A percentile compares a stretch with the other conserved stretches of the same genome.
Conservation (phyloP, 2,329 filamentous ascomycete genomes). For the Sordariomycetes sp. region DNA sequence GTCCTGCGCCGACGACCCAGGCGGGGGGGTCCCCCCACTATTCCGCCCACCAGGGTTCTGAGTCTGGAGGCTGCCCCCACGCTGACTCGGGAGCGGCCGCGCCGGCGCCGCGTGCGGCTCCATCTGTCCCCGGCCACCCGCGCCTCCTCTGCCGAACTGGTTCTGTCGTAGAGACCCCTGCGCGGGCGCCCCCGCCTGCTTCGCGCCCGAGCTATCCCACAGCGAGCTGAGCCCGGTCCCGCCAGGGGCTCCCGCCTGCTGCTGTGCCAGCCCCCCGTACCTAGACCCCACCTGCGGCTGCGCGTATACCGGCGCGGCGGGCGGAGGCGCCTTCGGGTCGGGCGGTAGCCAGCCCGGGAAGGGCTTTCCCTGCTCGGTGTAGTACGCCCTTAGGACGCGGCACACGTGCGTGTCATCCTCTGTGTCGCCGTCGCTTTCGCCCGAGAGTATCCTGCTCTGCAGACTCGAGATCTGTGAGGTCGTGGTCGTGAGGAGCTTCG, state of each 20-base stretch:
- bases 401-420: constrained; percentile 92
- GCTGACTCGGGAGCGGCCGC: constrained; percentile 58
- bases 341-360: constrained; percentile 82
- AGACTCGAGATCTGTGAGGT: constrained; percentile 52
- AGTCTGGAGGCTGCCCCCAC: constrained; percentile 55
- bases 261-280: constrained; percentile 32
- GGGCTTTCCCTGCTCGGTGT: constrained; percentile 70
- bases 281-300: constrained; percentile 36
- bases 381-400: constrained; percentile 85
- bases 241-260: constrained; percentile 9
- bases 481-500: constrained; percentile 53
- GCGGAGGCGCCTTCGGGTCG: constrained; percentile 60
- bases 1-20: constrained; percentile 55
- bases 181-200: constrained; percentile 9
- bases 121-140: neutral
- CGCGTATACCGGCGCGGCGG: constrained; percentile 38
- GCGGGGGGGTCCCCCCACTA: neutral
- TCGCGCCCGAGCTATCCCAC: constrained; percentile 31
- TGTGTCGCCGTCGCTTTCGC: constrained; percentile 56
- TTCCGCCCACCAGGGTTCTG: constrained; percentile 13
- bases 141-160: neutral
- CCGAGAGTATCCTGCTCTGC: constrained; percentile 54
- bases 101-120: constrained; percentile 21
- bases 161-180: constrained; percentile 4
- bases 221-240: constrained; percentile 36